Base-by-base conservation (phyloP, 768 basidiomycete genomes). In the Tubosaeta sp. region DNA sequence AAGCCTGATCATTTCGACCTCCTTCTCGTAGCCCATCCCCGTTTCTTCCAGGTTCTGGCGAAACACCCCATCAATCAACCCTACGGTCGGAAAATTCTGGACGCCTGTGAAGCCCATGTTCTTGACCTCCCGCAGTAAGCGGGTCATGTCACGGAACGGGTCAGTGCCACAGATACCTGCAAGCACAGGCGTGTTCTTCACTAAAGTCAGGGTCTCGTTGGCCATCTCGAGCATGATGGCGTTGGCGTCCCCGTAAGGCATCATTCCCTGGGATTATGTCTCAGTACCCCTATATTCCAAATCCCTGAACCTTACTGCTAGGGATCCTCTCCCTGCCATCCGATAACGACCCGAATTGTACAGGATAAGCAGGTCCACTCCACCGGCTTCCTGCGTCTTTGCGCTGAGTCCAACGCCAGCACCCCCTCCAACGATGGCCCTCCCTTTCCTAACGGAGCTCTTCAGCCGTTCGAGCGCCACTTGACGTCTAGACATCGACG, bases 271-370 rank as follows among this genome's bases (percentile, higher is more conserved):
- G n/a, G 4, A 14, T 18, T 4, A n/a, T n/a, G 19, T 42, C 25
- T 42, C n/a, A 42, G 41, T 11, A 29, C 9, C 41, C 16, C 25
- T 29, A 16, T 42, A 42, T 25, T 27, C 65, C n/a, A 29, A 25
- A 38, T 11, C 27, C 39, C 32, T n/a, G 42, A 12, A 22, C 40
- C 66, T 49, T 49, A 60, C 64, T 29, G 66, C 64, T 32, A 65
- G 46, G 21, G 61, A 65, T n/a, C 66, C 61, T 35, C 66, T 58
- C n/a, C 57, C 67, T 14, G 64, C 59, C 67, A 61, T 61, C n/a
- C 59, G 59, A 44, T 66, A 59, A 18, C 65, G 63, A 8, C 67
- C 65, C 21, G 65, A 67, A 29, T 59, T 69, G 43, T 67, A 69
- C 24, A 68, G 44, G 62, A 66, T 64, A 31, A 68, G 29, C 38